Evolutionary conservation across 1,284 basidiomycete genomes (phyloP), one percentile per base, ranked within the genome.

Genomic region (Leccinum laetum): DNA sequence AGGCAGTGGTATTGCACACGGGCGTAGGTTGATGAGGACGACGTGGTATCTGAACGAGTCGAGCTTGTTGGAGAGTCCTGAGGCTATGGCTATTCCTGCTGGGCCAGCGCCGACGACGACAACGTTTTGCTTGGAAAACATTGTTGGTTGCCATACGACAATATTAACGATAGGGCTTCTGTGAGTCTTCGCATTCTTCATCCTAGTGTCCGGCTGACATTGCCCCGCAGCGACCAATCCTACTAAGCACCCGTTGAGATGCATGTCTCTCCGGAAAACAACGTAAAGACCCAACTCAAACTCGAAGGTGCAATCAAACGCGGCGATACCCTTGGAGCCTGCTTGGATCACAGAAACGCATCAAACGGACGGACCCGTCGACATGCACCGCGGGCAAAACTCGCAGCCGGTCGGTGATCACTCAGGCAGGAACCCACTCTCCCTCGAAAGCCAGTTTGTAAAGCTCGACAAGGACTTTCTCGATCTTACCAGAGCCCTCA

Each of bases 281-380:
- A 75, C 90, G 87, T 71, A 35, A 93, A 89, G 70, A 86, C 84
- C 7, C 84, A 91, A 67, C 82, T 89, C 5, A 86, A 90, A 73
- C 82, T 87, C 65, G 92, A 91, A 71, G 88, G 93, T n/a, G 93
- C 93, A 1, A 79, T 89, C 39, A 95, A 95, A 75, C 87, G 93
- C 41, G 93, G 92, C 18, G 91, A 94, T 69, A 73, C 83, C 60
- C 77, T 83, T 79, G 81, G 52, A 77, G 84, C 21, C 65, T 39
- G 2, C 35, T 75, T 61, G 78, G 78, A 68, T 56, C 61, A 14
- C 55, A 68, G 3, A 76, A 65, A 62, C 72, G 60, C 53, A 72
- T 65, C 32, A 68, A 63, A n/a, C 66, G 57, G 39, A 39, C 14
- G 39, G 18, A 2, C 52, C 11, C 53, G 39, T 61, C 57, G n/a